phyloP scores from a whole-genome alignment of 2,329 filamentous ascomycete species.

The Microsporum canis region DNA sequence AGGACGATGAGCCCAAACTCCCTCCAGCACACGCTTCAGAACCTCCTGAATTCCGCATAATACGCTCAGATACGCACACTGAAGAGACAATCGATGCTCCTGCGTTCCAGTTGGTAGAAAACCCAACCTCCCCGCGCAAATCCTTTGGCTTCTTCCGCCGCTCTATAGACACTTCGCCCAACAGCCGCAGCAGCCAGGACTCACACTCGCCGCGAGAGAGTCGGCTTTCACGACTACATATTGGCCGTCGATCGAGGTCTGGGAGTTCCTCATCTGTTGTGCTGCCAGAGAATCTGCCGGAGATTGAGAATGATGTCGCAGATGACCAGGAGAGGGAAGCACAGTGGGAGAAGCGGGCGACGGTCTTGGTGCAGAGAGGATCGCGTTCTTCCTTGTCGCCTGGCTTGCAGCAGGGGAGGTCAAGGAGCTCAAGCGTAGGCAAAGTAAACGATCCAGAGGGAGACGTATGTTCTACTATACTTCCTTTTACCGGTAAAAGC shows the following conservation, averaged over 20 bases:
- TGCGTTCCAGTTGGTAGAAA: conserved; percentile 14
- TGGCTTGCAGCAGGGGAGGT: conserved; percentile 5
- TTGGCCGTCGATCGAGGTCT: conserved; percentile 43
- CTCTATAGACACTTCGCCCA: conserved; percentile 13
- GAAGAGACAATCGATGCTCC: conserved; percentile 70
- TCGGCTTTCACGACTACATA: conserved; percentile 56
- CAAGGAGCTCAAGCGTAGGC: conserved; percentile 27
- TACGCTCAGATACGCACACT: conserved; percentile 70
- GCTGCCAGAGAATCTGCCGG: conserved; percentile 68
- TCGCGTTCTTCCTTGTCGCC: not conserved
- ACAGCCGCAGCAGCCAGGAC: not conserved
- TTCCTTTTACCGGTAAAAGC: not conserved
- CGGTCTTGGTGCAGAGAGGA: conserved; percentile 61
- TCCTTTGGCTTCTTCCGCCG: conserved; percentile 27
- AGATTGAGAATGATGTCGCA: conserved; percentile 46
- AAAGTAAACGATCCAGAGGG: conserved; percentile 22
- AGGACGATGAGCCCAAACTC: conserved; percentile 19
- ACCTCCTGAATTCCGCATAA: conserved; percentile 64
- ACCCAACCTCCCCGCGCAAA: conserved; percentile 15
- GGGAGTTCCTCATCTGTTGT: conserved; percentile 52
- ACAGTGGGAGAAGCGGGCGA: conserved; percentile 87
- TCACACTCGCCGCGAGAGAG: conserved; percentile 14
- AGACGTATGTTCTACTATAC: conserved; percentile 24
- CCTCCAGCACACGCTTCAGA: conserved; percentile 5
- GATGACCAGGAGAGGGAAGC: conserved; percentile 50